Evolutionary conservation across 257 asterid species (phyloP), one percentile per base, ranked within the genome.

Genomic region (Scutellaria barbata): DNA sequence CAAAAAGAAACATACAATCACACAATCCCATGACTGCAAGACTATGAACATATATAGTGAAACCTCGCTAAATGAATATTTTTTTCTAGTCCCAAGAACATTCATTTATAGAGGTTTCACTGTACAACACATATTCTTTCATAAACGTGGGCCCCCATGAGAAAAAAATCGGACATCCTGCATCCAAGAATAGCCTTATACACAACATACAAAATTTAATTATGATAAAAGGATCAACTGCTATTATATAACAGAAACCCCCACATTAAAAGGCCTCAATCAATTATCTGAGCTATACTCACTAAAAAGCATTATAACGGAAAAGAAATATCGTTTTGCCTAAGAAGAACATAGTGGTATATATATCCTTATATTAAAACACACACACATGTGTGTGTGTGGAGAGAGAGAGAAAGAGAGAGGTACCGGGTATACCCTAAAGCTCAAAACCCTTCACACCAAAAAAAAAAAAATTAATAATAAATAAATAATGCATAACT

Each of bases 361-460:
- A 30, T 30, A 4, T 4, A 30, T 3, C 35, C 4, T 3, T 30
- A 30, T 30, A 30, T 30, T 2, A 30, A 30, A 22, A n/a, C n/a
- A n/a, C n/a, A n/a, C 3, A 25, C 30, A 3, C 2, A 3, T 30
- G 35, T 30, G 5, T 30, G 35, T 30, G 35, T 30, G 35, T 4
- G 0, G 5, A 30, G 35, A 2, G 3, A 30, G 4, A 30, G 35
- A 5, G 2, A 30, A 0, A 30, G 35, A 2, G 3, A 30, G 4
- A 30, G 35, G 35, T 30, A 30, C 5, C 3, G 35, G 52, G 10
- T 17, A 33, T 0, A 10, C 60, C 33, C 10, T 30, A 61, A 30
- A 55, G 20, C 30, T 22, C 53, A 6, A 62, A 52, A 68, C 40
- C 67, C 80, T n/a, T 57, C 12, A 17, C 46, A 13, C 48, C 55